Percentiles rank a stretch among this genome's conserved stretches.
Evolutionary conservation across 164 flowering plant genomes (phyloP).

Genomic region (Paratinospora sagittata): DNA sequence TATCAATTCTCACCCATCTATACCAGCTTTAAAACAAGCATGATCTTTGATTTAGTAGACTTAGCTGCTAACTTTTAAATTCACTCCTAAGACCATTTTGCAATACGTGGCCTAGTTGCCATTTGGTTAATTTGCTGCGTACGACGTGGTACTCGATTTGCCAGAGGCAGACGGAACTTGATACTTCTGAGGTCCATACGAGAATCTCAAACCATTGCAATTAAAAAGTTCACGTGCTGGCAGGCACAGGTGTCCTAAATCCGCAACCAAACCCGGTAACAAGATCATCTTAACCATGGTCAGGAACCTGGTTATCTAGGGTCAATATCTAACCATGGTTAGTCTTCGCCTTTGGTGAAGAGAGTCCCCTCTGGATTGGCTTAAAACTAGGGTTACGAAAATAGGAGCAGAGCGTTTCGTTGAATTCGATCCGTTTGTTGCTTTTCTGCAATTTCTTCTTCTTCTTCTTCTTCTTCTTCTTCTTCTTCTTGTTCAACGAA

Average conservation of each 20-base stretch:
- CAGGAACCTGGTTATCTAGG: not conserved
- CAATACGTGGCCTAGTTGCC: too few species aligned
- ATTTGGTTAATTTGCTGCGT: too few species aligned
- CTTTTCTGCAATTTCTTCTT: not conserved
- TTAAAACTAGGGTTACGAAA: constrained; percentile 14
- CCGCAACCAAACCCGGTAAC: not conserved
- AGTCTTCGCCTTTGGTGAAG: not conserved
- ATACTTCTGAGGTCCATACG: too few species aligned
- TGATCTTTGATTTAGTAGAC: too few species aligned
- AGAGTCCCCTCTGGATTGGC: not conserved
- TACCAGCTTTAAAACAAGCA: too few species aligned
- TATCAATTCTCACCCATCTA: too few species aligned
- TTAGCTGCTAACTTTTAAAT: too few species aligned
- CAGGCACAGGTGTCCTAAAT: not conserved
- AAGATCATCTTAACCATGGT: not conserved
- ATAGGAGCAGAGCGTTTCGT: not conserved
- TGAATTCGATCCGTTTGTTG: not conserved
- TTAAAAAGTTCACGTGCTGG: not conserved
- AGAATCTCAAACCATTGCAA: not conserved
- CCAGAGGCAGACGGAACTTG: too few species aligned
- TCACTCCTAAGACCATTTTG: too few species aligned
- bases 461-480: too few species aligned
- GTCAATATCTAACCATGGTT: not conserved
- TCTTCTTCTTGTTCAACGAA: not conserved
- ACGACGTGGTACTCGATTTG: too few species aligned